Evolutionary conservation across 768 basidiomycete genomes (phyloP).

Genomic region (Butyriboletus loyo): DNA sequence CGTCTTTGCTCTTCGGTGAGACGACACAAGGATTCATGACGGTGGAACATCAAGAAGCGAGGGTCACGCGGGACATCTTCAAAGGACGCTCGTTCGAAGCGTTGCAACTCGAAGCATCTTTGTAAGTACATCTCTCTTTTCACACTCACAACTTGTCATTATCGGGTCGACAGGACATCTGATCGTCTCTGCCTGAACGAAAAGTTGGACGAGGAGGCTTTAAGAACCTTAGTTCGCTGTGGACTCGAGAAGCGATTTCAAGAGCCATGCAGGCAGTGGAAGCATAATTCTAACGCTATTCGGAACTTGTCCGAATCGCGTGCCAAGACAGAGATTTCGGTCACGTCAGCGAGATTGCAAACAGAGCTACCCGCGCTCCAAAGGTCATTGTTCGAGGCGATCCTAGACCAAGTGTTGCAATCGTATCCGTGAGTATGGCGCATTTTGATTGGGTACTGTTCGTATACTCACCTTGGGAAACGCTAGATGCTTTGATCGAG

Average conservation of each 20-base stretch:
- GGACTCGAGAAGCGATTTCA: conserved; percentile 32
- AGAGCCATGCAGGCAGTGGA: conserved; percentile 23
- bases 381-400: conserved; percentile 23
- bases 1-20: conserved; percentile 39
- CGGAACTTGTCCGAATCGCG: background rate
- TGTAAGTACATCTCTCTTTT: conserved; percentile 17
- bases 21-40: conserved; percentile 41
- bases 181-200: conserved; percentile 25
- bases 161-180: conserved; percentile 9
- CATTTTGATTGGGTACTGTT: background rate
- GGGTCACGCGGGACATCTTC: background rate
- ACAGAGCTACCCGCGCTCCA: conserved; percentile 4
- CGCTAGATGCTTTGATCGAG: conserved; percentile 17
- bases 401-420: conserved; percentile 20
- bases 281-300: conserved; percentile 6
- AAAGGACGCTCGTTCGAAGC: background rate
- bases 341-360: background rate
- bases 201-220: conserved; percentile 20
- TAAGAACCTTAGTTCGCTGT: conserved; percentile 25
- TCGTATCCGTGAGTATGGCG: conserved; percentile 24
- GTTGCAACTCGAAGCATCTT: conserved; percentile 10
- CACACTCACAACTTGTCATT: background rate
- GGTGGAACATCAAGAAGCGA: conserved; percentile 19
- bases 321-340: background rate
- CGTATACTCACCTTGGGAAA: background rate